Base-by-base conservation (phyloP, 257 asterid species). In the Lithospermum erythrorhizon region DNA sequence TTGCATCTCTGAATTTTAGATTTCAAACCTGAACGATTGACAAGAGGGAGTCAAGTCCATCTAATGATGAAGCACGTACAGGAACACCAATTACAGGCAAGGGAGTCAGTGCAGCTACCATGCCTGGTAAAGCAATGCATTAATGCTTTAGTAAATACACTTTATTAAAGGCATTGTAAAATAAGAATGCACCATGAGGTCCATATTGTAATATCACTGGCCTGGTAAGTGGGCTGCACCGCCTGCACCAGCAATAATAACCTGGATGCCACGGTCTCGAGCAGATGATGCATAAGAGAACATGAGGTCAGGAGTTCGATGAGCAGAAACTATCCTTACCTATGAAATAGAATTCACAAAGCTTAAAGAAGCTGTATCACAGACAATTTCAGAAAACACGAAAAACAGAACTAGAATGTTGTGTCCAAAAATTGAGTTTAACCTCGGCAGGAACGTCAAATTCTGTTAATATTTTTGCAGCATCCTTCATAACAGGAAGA, bases 141-240 rank as follows among this genome's bases (percentile, higher is more conserved):
- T 53, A 64, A 54, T 22, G 52, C 47, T 32, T 61, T 55, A 68
- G 35, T 32, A 59, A 66, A 61, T 11, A 27, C 35, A 32, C 18
- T 11, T 11, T 41, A 11, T 32, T 1, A 27, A 41, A 41, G 18
- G 13, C 18, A 11, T 41, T 2, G 17, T 41, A 41, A 41, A 14
- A 41, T 41, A 13, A 35, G 45, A 35, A 35, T 35, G 45, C 45
- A 10, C 56, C 54, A 55, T 20, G 41, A 47, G 5, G 55, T 54
- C 37, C 30, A 52, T 41, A 32, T 30, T 21, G n/a, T 35, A 59
- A 58, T 17, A 68, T 47, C 52, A 24, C 59, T 54, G 20, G 85
- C 95, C 96, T 76, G 98, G 98, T 80, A 91, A 81, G 81, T 91
- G 98, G 59, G 98, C 98, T 5, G 98, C 98, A 65, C 98, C 98